Conservation (phyloP, 2,329 filamentous ascomycete genomes). For the Verticillium dahliae region DNA sequence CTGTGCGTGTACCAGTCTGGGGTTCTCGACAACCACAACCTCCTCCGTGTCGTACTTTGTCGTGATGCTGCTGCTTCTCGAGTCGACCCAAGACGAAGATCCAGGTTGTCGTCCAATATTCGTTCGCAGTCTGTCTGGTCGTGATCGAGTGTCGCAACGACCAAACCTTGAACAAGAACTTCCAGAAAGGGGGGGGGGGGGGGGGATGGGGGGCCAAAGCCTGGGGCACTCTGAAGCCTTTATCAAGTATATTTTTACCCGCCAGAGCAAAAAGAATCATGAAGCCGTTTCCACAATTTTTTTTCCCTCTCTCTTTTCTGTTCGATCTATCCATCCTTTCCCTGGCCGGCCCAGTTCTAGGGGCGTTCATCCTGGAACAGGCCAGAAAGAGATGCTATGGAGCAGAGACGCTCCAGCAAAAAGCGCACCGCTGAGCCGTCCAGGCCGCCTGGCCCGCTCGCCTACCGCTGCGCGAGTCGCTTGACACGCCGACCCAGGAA, state of each 20-base stretch:
- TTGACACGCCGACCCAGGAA: not conserved
- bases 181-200: not conserved
- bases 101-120: no score
- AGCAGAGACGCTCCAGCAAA: no score
- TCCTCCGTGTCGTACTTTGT: not conserved
- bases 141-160: not conserved
- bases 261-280: not conserved
- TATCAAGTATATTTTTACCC: slow-evolving; percentile 5
- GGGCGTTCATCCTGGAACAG: not conserved
- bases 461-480: not conserved
- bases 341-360: not conserved
- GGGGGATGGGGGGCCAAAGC: not conserved
- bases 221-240: slow-evolving; percentile 10
- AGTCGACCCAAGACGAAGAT: not conserved
- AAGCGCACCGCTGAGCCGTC: not conserved
- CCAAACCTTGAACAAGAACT: slow-evolving; percentile 1
- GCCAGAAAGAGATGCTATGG: no score
- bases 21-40: not conserved
- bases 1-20: not conserved
- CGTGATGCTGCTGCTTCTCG: no score
- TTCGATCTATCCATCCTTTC: not conserved
- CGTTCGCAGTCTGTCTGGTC: not conserved
- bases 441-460: not conserved
- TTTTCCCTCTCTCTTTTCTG: not conserved
- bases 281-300: not conserved